Evolutionary conservation across 352 stramenopile genomes (phyloP), one percentile per base, ranked within the genome.

Genomic region (Pythium rhizo-oryzae): DNA sequence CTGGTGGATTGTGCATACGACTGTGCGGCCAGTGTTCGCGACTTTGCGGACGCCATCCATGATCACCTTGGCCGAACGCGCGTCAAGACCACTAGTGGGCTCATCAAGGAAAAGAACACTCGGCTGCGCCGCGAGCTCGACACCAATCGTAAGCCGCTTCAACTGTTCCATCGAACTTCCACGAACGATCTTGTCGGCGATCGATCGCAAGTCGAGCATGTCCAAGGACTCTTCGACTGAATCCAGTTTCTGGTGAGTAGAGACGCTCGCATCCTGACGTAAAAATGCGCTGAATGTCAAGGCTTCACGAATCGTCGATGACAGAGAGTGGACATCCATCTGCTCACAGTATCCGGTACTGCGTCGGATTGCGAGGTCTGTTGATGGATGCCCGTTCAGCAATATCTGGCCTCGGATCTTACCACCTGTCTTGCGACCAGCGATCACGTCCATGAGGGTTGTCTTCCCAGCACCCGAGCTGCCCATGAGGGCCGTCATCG

Each of bases 391-490:
- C 43, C 96, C 95, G 74, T 98, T 98, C 12, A 98, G 59, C 49
- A 65, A 44, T 23, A 99, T 92, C 24, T 96, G 56, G 24, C 96
- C 95, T 23, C 72, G 74, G 52, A 98, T 92, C 16, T 62, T 82
- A 19, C 96, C 96, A 24, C 80, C 82, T 3, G 82, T 96, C 78
- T 99, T 99, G 46, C 96, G 82, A 16, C 96, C 81, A 8, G 96
- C 92, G 57, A 99, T 93, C 8, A 99, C 94, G 73, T 99, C 94
- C 74, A 98, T 93, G 8, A 99, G 80, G 5, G 96, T 99, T 15
- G 95, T 98, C 77, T 99, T 98, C 2, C 95, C 93, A 30, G 91
- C 87, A 47, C 90, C 89, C 0, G 79, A 87, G 4, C 74, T 78
- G 1, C 88, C 88, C 82, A 93, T 93, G 23, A 96, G 67, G 0